Conservation (phyloP, 2,329 filamentous ascomycete genomes). For the Trichoderma atroviride region DNA sequence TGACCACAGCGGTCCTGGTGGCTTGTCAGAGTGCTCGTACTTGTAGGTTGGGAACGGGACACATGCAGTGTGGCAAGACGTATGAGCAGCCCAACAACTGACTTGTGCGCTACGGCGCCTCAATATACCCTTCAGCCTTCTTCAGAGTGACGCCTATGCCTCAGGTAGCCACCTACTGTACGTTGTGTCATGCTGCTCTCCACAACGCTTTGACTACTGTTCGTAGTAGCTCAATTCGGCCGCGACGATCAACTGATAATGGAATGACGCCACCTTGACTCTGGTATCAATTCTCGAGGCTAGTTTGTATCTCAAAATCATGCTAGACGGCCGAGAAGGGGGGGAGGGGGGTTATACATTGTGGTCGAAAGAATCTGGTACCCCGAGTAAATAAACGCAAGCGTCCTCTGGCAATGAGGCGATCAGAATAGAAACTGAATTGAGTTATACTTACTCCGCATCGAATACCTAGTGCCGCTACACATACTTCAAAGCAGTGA, state of each 20-base stretch:
- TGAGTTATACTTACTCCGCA: not conserved
- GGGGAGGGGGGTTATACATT: not conserved
- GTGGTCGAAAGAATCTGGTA: not conserved
- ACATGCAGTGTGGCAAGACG: not conserved
- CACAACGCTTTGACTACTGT: not conserved
- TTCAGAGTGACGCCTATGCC: not conserved
- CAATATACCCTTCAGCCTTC: not conserved
- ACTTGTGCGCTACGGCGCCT: not conserved
- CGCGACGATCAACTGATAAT: not conserved
- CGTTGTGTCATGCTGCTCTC: not conserved
- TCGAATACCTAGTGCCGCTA: not conserved
- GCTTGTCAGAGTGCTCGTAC: not conserved
- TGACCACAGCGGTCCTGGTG: slow-evolving; percentile 5
- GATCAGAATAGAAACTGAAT: not conserved
- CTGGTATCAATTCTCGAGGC: not conserved
- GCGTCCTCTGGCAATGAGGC: not conserved
- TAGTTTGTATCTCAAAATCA: not conserved
- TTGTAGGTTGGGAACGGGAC: not conserved
- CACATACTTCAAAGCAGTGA: not conserved
- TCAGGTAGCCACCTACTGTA: not conserved
- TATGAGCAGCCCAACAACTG: no score
- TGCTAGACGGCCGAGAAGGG: not conserved
- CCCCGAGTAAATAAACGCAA: not conserved
- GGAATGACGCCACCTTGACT: not conserved
- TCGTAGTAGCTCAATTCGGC: not conserved